Percentiles rank a stretch among this genome's conserved stretches.
Conservation (phyloP, 1,284 basidiomycete genomes). For the Cutaneotrichosporon sp. region DNA sequence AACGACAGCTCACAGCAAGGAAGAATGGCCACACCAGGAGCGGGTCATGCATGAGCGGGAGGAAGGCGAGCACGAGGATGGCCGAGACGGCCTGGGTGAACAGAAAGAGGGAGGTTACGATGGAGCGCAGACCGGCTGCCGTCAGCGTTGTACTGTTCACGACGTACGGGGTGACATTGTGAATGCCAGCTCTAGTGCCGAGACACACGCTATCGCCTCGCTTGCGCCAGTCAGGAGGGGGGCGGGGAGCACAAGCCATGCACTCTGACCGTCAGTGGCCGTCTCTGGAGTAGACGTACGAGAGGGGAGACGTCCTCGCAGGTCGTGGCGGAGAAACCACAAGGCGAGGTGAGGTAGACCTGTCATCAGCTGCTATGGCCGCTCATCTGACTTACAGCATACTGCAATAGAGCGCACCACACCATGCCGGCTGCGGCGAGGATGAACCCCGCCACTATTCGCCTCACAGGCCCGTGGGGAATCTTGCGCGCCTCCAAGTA, state of each 20-base stretch:
- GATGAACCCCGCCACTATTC: conserved; percentile 23
- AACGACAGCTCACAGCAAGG: conserved; percentile 24
- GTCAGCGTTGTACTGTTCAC: not conserved
- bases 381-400: conserved; percentile 12
- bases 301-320: conserved; percentile 18
- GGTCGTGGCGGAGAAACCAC: conserved; percentile 41
- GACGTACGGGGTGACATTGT: conserved; percentile 26
- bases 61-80: conserved; percentile 20
- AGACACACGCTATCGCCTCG: conserved; percentile 26
- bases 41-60: conserved; percentile 29
- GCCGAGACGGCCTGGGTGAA: conserved; percentile 26
- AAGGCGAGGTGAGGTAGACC: conserved; percentile 51
- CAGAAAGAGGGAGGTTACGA: conserved; percentile 26
- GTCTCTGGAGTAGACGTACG: conserved; percentile 1
- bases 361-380: conserved; percentile 38
- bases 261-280: conserved; percentile 19
- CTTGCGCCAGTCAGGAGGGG: conserved; percentile 25
- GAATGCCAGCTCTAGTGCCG: conserved; percentile 28
- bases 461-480: conserved; percentile 39
- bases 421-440: conserved; percentile 40
- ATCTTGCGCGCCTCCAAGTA: conserved; percentile 30
- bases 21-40: conserved; percentile 27
- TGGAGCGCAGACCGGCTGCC: conserved; percentile 24
- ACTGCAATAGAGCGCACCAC: conserved; percentile 25
- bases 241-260: conserved; percentile 26